phyloP scores from a whole-genome alignment of 2,329 filamentous ascomycete species.

The Oidium heveae region DNA sequence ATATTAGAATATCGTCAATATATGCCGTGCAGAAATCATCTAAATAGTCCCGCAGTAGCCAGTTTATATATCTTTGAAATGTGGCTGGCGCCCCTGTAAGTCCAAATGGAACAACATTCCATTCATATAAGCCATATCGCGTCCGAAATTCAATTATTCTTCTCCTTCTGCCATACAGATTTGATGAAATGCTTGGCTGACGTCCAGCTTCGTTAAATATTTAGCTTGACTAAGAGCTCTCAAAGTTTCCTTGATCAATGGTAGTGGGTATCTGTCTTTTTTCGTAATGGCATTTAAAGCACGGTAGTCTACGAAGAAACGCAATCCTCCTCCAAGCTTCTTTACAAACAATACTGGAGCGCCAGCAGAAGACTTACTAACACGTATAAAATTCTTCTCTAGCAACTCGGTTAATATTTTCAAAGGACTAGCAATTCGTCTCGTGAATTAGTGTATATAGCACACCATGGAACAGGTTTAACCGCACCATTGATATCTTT shows the following conservation, averaged over 20 bases:
- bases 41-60: not conserved
- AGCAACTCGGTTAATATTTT: not conserved
- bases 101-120: slow-evolving; percentile 1
- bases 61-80: slow-evolving; percentile 2
- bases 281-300: not conserved
- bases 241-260: not conserved
- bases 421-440: not conserved
- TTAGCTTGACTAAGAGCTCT: not conserved
- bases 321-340: no score
- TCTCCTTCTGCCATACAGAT: not conserved
- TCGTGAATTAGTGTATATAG: not conserved
- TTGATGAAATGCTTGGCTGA: not conserved
- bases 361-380: not conserved
- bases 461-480: not conserved
- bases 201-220: not conserved
- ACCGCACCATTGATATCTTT: not conserved
- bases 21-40: slow-evolving; percentile 1
- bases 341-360: no score
- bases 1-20: slow-evolving; percentile 3
- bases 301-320: not conserved
- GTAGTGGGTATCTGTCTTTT: slow-evolving; percentile 1
- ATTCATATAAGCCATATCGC: not conserved
- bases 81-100: slow-evolving; percentile 1
- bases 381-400: not conserved
- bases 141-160: not conserved